A percentile compares a stretch with the other conserved stretches of the same genome.
Evolutionary conservation across 306 rosid genomes (phyloP).

Genomic region (Spatholobus suberectus): DNA sequence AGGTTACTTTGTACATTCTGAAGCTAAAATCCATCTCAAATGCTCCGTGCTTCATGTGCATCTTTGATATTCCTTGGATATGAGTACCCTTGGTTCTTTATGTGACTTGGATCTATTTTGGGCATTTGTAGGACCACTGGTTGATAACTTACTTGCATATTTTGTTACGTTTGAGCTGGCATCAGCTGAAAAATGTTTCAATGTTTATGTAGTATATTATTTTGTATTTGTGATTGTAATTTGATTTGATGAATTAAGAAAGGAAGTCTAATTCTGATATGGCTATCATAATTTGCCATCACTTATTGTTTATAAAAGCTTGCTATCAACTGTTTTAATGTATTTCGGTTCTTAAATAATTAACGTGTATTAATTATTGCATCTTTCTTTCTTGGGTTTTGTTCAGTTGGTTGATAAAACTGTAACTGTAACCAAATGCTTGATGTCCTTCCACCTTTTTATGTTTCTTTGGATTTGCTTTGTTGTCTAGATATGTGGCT

Average conservation of each 20-base stretch:
- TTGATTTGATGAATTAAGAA: conserved; percentile 23
- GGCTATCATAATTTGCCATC: background rate
- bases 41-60: conserved; percentile 5
- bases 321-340: background rate
- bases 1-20: background rate
- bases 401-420: conserved; percentile 2
- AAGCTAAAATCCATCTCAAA: conserved; percentile 23
- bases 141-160: conserved; percentile 4
- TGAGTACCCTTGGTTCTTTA: background rate
- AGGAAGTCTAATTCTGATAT: background rate
- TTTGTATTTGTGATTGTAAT: background rate
- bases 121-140: conserved; percentile 1
- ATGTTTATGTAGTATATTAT: conserved; percentile 12
- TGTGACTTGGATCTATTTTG: background rate
- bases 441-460: background rate
- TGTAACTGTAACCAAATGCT: conserved; percentile 2
- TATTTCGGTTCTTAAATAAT: background rate
- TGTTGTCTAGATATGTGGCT: background rate
- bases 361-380: background rate
- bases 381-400: background rate
- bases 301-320: background rate
- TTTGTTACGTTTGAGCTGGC: background rate
- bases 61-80: conserved; percentile 10
- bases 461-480: conserved; percentile 19
- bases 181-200: background rate